Evolutionary conservation across 768 basidiomycete species (phyloP).

Genomic region (Suillus luteus): DNA sequence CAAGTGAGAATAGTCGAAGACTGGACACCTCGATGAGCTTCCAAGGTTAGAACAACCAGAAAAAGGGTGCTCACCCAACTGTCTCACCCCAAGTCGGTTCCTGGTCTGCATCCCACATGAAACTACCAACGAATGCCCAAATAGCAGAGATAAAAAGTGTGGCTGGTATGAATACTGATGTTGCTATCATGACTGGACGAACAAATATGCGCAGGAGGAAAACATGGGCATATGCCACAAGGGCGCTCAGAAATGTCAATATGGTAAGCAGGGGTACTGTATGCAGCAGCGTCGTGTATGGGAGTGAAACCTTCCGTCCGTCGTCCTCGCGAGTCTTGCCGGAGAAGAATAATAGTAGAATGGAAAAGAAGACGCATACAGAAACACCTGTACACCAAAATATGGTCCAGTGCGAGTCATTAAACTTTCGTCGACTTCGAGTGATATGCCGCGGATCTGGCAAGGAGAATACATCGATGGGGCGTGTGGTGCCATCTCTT

Average conservation of each 20-base stretch:
- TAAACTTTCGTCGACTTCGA: slow-evolving; percentile 65
- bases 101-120: slow-evolving; percentile 53
- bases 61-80: slow-evolving; percentile 56
- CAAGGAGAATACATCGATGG: slow-evolving; percentile 71
- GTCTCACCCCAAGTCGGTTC: slow-evolving; percentile 84
- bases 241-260: slow-evolving; percentile 69
- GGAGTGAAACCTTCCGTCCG: slow-evolving; percentile 32
- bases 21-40: slow-evolving; percentile 35
- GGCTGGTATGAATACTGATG: slow-evolving; percentile 73
- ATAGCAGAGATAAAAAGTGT: slow-evolving; percentile 73
- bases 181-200: slow-evolving; percentile 78
- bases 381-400: slow-evolving; percentile 62
- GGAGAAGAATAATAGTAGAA: slow-evolving; percentile 66
- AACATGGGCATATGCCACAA: slow-evolving; percentile 72
- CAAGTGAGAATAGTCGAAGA: slow-evolving; percentile 74
- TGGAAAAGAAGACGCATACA: slow-evolving; percentile 60
- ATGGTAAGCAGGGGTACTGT: slow-evolving; percentile 78
- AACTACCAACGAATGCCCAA: slow-evolving; percentile 83
- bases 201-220: slow-evolving; percentile 79
- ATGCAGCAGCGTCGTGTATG: slow-evolving; percentile 73
- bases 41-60: slow-evolving; percentile 16
- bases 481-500: slow-evolving; percentile 63
- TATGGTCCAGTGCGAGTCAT: slow-evolving; percentile 73
- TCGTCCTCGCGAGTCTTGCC: slow-evolving; percentile 37
- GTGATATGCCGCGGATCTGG: slow-evolving; percentile 75